Evolutionary conservation across 1,139 yeast species (phyloP).

Genomic region (Scheffersomyces parashehatae): DNA sequence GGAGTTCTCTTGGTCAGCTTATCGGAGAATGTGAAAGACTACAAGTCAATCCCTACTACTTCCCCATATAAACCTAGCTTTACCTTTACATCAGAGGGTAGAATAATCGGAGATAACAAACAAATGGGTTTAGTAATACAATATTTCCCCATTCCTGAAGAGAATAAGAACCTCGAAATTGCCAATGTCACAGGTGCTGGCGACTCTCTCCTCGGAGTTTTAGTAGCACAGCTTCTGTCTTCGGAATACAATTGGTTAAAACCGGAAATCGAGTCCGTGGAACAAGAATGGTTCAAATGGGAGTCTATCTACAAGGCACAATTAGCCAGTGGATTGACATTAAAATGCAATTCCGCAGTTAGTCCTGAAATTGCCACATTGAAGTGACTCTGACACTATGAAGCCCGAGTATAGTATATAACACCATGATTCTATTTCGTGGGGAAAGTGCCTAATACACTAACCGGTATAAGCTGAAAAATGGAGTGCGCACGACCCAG

Average conservation of each 20-base stretch:
- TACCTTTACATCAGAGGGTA: constrained; percentile 17
- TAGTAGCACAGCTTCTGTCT: constrained; percentile 28
- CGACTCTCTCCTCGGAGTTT: constrained; percentile 64
- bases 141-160: constrained; percentile 55
- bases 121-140: constrained; percentile 58
- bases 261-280: constrained; percentile 22
- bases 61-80: constrained; percentile 30
- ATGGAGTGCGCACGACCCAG: no score
- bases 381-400: no score
- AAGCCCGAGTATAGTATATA: no score
- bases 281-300: constrained; percentile 36
- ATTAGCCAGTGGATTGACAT: constrained; percentile 52
- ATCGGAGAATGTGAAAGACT: constrained; percentile 29
- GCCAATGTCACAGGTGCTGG: constrained; percentile 72
- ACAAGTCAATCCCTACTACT: constrained; percentile 37
- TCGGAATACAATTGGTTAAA: constrained; percentile 22
- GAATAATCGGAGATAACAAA: constrained; percentile 12
- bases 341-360: constrained; percentile 33
- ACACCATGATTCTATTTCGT: no score
- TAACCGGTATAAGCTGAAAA: no score
- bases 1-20: constrained; percentile 57
- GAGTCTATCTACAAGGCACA: constrained; percentile 49
- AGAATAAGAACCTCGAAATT: constrained; percentile 31
- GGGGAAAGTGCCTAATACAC: no score
- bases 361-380: constrained; percentile 13